Evolutionary conservation across 306 rosid species (phyloP).

Genomic region (Begonia loranthoides): DNA sequence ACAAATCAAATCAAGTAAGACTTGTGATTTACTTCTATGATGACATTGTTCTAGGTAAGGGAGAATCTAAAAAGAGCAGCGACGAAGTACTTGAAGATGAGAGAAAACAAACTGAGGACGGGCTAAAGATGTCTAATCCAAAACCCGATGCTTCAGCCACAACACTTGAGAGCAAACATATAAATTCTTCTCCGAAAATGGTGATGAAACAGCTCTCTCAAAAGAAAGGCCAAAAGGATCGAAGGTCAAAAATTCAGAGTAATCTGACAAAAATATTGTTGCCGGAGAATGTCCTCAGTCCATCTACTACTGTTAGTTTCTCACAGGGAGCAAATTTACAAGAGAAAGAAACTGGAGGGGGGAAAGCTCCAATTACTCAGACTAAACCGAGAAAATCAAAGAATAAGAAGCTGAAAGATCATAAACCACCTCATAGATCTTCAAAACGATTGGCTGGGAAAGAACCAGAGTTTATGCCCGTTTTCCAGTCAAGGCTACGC

Average conservation of each 20-base stretch:
- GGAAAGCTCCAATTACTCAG: slow-evolving; percentile 2
- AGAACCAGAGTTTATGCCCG: slow-evolving; percentile 30
- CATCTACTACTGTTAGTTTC: slow-evolving; percentile 2
- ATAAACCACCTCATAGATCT: slow-evolving; percentile 31
- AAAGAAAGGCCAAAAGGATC: slow-evolving; percentile 16
- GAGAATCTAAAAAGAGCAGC: slow-evolving; percentile 16
- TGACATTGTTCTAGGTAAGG: slow-evolving; percentile 29
- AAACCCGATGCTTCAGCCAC: slow-evolving; percentile 12
- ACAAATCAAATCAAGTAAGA: too few species aligned
- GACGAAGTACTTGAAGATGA: slow-evolving; percentile 18
- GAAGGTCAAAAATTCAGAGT: slow-evolving; percentile 9
- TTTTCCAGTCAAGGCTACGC: slow-evolving; percentile 22
- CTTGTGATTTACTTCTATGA: too few species aligned
- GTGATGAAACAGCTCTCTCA: slow-evolving; percentile 20
- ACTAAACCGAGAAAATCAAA: slow-evolving; percentile 20
- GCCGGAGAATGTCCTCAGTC: slow-evolving; percentile 11
- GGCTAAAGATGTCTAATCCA: slow-evolving; percentile 9
- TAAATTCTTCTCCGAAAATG: slow-evolving; percentile 12
- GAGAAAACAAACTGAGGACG: slow-evolving; percentile 9
- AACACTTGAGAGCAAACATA: slow-evolving; percentile 18
- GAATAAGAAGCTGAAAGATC: slow-evolving; percentile 17
- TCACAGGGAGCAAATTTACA: slow-evolving; percentile 19
- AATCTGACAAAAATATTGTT: slow-evolving; percentile 3
- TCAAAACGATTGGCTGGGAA: slow-evolving; percentile 66
- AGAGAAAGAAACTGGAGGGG: slow-evolving; percentile 9